Evolutionary conservation across 2,329 filamentous ascomycete species (phyloP), one percentile per base, ranked within the genome.

Genomic region (Leptoxyphium fumago): DNA sequence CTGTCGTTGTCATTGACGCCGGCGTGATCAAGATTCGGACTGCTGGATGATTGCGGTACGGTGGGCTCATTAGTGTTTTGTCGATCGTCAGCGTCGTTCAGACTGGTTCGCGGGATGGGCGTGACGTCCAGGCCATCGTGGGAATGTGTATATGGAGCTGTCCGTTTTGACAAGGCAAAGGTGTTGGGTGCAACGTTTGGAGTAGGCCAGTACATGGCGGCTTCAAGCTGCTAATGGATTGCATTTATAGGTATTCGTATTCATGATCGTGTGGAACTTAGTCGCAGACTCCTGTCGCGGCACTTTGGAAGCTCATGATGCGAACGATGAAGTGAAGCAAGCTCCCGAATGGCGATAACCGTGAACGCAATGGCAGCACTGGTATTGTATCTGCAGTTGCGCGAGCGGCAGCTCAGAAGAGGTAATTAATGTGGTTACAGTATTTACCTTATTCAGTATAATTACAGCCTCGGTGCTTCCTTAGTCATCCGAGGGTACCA

Each of bases 201-300:
- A 9, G 32, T 77, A 59, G 85, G 85, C 85, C 85, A 93, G 74
- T 93, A 93, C 85, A 91, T 93, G 72, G 56, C 57, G 50, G 40
- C 28, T 42, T 47, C 38, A 36, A 36, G 15, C 15, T 36, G 11
- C 32, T 13, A 36, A 13, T 5, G 32, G 11, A 13, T 15, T 36
- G 32, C 3, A 36, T 36, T 36, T 36, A 36, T 7, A 26, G 21
- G 21, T 7, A 26, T 26, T 26, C 21, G 21, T 7, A 26, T 26
- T 26, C 21, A 26, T 26, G 21, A 26, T 26, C 4, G 7, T 3
- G 21, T 26, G 21, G 21, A 26, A 26, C 7, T 26, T 7, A 26
- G 21, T 26, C 21, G 21, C 21, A 26, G 7, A 26, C 21, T 26
- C 21, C 4, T 26, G 21, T 26, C 21, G 21, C 21, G 21, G 21